These are phyloP conservation scores for Beauveria caledonica DNA, from an alignment of 2,329 filamentous ascomycete genomes.

Conservation along the genomic window DNA sequence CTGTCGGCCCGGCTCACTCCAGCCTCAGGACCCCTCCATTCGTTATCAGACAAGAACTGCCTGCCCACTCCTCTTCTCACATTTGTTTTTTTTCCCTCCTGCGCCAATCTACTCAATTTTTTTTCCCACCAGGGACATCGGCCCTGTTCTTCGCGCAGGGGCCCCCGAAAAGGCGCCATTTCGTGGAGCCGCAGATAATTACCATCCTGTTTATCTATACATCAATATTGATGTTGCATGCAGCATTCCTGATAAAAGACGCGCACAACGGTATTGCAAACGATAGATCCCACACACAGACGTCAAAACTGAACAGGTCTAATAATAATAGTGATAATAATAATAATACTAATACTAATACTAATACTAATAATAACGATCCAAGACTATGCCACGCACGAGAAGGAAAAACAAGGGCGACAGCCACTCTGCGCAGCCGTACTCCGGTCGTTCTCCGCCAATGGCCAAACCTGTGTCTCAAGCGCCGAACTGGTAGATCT, in stretches of 20 bases:
- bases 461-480: slow-evolving; percentile 9
- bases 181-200: slow-evolving; percentile 6
- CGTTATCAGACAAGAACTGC: background rate
- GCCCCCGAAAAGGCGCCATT: background rate
- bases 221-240: background rate
- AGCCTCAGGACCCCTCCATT: background rate
- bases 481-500: slow-evolving; percentile 11
- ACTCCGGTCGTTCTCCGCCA: slow-evolving; percentile 12
- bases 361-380: too few relatives aligned
- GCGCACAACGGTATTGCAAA: background rate
- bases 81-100: background rate
- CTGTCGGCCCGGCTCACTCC: slow-evolving; percentile 1
- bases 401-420: background rate
- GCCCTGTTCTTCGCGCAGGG: slow-evolving; percentile 7
- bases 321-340: too few relatives aligned
- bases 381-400: background rate
- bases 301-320: background rate
- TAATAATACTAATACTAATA: too few relatives aligned
- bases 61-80: background rate
- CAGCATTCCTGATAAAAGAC: background rate
- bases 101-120: background rate
- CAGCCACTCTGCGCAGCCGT: slow-evolving; percentile 9
- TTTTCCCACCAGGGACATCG: slow-evolving; percentile 9
- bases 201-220: background rate
- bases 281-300: background rate